These are phyloP conservation scores for Otatea glauca DNA, from an alignment of 176 grass and related monocot species.

Conservation along the genomic window DNA sequence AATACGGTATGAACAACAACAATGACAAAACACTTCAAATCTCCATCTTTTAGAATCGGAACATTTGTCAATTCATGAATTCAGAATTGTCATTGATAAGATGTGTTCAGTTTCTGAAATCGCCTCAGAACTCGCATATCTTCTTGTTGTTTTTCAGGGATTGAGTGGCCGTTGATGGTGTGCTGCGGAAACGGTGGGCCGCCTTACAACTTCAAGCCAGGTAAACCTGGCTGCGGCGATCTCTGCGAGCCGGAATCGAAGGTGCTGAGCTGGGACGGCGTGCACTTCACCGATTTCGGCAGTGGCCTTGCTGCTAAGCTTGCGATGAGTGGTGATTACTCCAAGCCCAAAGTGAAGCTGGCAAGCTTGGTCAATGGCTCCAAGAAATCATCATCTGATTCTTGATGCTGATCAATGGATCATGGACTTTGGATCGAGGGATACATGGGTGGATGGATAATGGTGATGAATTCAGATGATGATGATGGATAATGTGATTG, in stretches of 20 bases:
- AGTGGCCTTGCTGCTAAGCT: constrained; percentile 50
- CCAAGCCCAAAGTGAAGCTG: constrained; percentile 57
- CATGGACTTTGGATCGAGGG: neutral
- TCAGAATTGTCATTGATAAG: neutral
- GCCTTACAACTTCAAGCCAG: constrained; percentile 58
- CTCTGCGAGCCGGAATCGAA: constrained; percentile 47
- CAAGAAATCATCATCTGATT: constrained; percentile 46
- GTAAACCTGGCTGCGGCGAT: constrained; percentile 43
- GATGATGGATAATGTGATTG: neutral
- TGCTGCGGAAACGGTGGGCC: constrained; percentile 77
- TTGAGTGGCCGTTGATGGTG: constrained; percentile 73
- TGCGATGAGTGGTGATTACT: constrained; percentile 51
- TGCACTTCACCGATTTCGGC: constrained; percentile 60
- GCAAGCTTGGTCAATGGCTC: constrained; percentile 60
- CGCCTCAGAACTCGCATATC: neutral
- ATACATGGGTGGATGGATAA: constrained; percentile 4
- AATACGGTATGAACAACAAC: constrained; percentile 57
- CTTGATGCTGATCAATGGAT: constrained; percentile 34
- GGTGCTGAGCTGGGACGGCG: constrained; percentile 64
- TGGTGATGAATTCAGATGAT: constrained; percentile 11
- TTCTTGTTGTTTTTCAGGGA: constrained; percentile 40
- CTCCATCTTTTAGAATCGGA: neutral
- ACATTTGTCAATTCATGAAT: neutral
- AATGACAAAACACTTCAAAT: neutral
- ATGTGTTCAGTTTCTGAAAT: constrained; percentile 11